Conservation (phyloP, 108 stramenopile species). For the Cyclotella choctawhatcheeana region DNA sequence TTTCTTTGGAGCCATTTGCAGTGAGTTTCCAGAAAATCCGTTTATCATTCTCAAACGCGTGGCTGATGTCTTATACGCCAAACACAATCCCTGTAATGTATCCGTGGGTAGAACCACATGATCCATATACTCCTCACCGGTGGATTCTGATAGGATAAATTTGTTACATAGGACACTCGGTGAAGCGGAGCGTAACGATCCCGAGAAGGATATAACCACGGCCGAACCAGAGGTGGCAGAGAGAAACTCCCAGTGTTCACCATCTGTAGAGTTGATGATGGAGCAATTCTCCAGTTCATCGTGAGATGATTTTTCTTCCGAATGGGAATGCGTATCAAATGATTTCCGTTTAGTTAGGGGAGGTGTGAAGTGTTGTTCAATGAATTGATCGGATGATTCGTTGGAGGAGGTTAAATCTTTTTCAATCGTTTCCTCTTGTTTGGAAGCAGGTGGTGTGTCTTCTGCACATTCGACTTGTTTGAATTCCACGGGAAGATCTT, state of each 20-base stretch:
- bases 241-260: slow-evolving; percentile 43
- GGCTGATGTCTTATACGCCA: slow-evolving; percentile 81
- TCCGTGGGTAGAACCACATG: slow-evolving; percentile 87
- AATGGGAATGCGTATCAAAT: neutral
- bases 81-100: slow-evolving; percentile 84
- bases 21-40: slow-evolving; percentile 77
- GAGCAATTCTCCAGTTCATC: slow-evolving; percentile 7
- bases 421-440: neutral
- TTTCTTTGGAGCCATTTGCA: slow-evolving; percentile 83
- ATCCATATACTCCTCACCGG: slow-evolving; percentile 54
- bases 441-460: neutral
- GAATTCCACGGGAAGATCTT: neutral
- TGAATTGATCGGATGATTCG: neutral
- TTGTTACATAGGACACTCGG: slow-evolving; percentile 41
- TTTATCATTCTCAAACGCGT: slow-evolving; percentile 72
- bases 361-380: neutral
- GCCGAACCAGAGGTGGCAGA: slow-evolving; percentile 48
- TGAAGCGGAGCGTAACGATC: slow-evolving; percentile 25
- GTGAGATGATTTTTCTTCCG: slow-evolving; percentile 27
- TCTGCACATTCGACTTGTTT: neutral
- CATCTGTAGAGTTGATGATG: neutral
- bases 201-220: slow-evolving; percentile 37
- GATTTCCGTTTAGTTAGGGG: neutral
- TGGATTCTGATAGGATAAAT: slow-evolving; percentile 44
- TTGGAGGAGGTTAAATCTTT: slow-evolving; percentile 10